Conservation (phyloP, 106 monocot genomes). For the Platanthera guangdongensis region DNA sequence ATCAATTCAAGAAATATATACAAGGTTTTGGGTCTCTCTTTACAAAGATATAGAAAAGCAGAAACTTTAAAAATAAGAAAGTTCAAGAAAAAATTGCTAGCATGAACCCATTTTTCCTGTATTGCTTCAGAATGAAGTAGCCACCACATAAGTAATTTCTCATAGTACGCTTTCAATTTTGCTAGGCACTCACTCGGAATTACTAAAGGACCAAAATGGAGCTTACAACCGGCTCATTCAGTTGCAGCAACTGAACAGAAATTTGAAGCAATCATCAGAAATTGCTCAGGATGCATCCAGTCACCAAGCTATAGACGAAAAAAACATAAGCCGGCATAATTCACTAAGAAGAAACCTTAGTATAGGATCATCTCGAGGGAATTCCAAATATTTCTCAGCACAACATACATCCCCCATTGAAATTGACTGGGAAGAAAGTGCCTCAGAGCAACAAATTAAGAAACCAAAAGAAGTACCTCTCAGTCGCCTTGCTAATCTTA, state of each 20-base stretch:
- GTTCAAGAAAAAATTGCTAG: too few species aligned
- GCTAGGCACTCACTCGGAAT: slow-evolving; percentile 42
- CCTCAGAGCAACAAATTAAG: neutral
- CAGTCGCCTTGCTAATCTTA: slow-evolving; percentile 41
- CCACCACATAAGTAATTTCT: neutral
- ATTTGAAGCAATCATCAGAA: slow-evolving; percentile 3
- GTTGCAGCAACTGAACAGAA: slow-evolving; percentile 33
- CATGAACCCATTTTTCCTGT: neutral
- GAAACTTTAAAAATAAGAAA: too few species aligned
- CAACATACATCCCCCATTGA: slow-evolving; percentile 24
- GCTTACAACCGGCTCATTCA: slow-evolving; percentile 46
- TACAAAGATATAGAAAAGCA: too few species aligned
- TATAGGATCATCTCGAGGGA: slow-evolving; percentile 25
- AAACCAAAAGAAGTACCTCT: slow-evolving; percentile 25
- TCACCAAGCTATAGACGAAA: neutral
- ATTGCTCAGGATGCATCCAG: slow-evolving; percentile 8
- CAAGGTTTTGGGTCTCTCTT: too few species aligned
- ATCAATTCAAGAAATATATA: too few species aligned
- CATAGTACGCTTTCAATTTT: neutral
- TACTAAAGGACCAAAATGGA: slow-evolving; percentile 34
- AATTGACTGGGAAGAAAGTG: slow-evolving; percentile 18
- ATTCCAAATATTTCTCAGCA: slow-evolving; percentile 24
- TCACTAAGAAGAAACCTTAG: slow-evolving; percentile 27
- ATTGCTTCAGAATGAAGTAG: neutral
- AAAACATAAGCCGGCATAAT: slow-evolving; percentile 12